Conservation (phyloP, 371 early-diverging fungal genomes). For the Syncephalis plumigaleata region DNA sequence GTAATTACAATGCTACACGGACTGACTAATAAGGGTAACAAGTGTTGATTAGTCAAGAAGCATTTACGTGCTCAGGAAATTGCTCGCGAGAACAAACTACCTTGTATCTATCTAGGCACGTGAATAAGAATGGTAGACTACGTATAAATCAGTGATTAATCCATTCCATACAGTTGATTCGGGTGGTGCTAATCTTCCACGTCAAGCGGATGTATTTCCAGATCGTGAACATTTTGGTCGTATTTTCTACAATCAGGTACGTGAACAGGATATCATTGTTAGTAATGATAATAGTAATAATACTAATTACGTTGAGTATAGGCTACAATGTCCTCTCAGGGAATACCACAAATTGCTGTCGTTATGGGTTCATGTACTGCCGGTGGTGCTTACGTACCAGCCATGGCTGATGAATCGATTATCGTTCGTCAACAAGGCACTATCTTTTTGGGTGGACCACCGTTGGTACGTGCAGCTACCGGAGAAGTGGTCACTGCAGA, state of each 20-base stretch:
- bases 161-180: slow-evolving; percentile 59
- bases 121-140: too few species aligned
- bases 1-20: slow-evolving; percentile 13
- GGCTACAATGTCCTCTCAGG: slow-evolving; percentile 75
- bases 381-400: slow-evolving; percentile 96
- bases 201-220: slow-evolving; percentile 93
- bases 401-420: slow-evolving; percentile 96
- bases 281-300: neutral
- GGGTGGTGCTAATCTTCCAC: slow-evolving; percentile 93
- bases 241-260: slow-evolving; percentile 84
- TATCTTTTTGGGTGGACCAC: slow-evolving; percentile 94
- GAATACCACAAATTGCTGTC: slow-evolving; percentile 90
- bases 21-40: neutral
- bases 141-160: too few species aligned
- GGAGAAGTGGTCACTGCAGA: slow-evolving; percentile 92
- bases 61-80: slow-evolving; percentile 97
- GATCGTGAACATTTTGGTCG: slow-evolving; percentile 96
- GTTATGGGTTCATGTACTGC: slow-evolving; percentile 98
- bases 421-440: slow-evolving; percentile 94
- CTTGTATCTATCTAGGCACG: slow-evolving; percentile 89
- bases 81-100: slow-evolving; percentile 82
- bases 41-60: slow-evolving; percentile 62
- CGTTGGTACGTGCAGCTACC: slow-evolving; percentile 92
- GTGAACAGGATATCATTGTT: neutral
- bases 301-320: neutral